Evolutionary conservation across 2,329 filamentous ascomycete genomes (phyloP).

Genomic region (Bipolaris zeicola): DNA sequence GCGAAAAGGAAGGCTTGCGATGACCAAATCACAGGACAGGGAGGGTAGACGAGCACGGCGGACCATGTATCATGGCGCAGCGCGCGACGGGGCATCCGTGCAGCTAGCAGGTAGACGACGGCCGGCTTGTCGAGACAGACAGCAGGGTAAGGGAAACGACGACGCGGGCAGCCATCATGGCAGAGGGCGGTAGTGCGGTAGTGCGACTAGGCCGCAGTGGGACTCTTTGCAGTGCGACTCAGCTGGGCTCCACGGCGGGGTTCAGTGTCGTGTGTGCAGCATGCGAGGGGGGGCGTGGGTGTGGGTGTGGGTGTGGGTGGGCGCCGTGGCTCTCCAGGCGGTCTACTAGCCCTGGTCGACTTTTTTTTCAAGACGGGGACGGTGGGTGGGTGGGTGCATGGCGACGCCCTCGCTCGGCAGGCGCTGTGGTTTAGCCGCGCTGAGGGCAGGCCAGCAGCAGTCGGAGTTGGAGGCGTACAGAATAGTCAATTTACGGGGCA

Average conservation of each 20-base stretch:
- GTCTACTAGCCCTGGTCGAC: constrained; percentile 38
- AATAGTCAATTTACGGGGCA: not conserved
- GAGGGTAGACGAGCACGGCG: constrained; percentile 36
- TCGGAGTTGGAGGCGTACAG: too few species aligned
- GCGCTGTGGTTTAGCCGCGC: constrained; percentile 44
- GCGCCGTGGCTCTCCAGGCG: constrained; percentile 36
- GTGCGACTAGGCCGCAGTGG: constrained; percentile 34
- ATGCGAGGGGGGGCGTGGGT: constrained; percentile 17
- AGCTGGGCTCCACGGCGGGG: constrained; percentile 38
- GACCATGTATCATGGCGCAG: constrained; percentile 51
- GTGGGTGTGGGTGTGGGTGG: constrained; percentile 27
- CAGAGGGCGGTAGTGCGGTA: constrained; percentile 26
- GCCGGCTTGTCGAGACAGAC: constrained; percentile 33
- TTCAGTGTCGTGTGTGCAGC: constrained; percentile 39
- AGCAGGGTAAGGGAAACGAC: constrained; percentile 33
- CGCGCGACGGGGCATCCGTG: constrained; percentile 50
- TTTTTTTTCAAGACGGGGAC: constrained; percentile 19
- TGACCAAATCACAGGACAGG: constrained; percentile 44
- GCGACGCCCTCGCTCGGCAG: constrained; percentile 26
- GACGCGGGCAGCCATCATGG: constrained; percentile 35
- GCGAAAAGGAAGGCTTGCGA: constrained; percentile 43
- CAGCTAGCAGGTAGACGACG: constrained; percentile 32
- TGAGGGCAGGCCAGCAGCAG: constrained; percentile 7
- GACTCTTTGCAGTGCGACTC: constrained; percentile 39
- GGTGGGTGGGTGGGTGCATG: constrained; percentile 28